Percentiles rank a stretch among this genome's conserved stretches.
phyloP scores from a whole-genome alignment of 2,329 filamentous ascomycete genomes.

The Aschersonia sp. region DNA sequence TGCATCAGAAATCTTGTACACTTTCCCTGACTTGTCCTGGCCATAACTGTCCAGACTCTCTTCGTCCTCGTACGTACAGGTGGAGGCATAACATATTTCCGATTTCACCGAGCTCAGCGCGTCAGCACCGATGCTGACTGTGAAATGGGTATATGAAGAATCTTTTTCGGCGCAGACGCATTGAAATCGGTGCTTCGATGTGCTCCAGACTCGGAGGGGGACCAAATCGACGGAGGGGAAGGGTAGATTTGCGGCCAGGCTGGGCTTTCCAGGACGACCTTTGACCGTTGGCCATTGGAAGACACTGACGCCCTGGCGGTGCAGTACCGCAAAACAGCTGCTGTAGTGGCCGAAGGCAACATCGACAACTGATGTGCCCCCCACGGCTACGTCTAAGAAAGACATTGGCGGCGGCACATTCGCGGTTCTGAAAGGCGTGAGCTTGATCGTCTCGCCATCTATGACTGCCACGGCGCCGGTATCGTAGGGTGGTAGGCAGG shows the following conservation, averaged over 20 bases:
- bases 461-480: conserved; percentile 70
- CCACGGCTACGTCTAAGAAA: conserved; percentile 49
- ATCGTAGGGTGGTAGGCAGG: conserved; percentile 57
- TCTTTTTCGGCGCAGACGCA: conserved; percentile 17
- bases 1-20: conserved; percentile 23
- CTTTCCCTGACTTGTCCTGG: conserved; percentile 30
- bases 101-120: conserved; percentile 8
- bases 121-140: conserved; percentile 7
- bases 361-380: conserved; percentile 53
- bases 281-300: conserved; percentile 54
- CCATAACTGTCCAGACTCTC: conserved; percentile 20
- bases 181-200: conserved; percentile 12
- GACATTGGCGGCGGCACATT: conserved; percentile 92
- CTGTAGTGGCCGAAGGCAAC: conserved; percentile 57
- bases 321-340: conserved; percentile 56
- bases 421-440: conserved; percentile 72
- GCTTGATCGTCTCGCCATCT: conserved; percentile 64
- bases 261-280: conserved; percentile 31
- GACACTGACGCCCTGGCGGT: conserved; percentile 49
- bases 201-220: conserved; percentile 18
- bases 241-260: conserved; percentile 21
- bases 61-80: conserved; percentile 17
- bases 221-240: conserved; percentile 17
- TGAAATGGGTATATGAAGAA: conserved; percentile 10
- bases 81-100: conserved; percentile 12